Conservation (phyloP, 2,329 filamentous ascomycete genomes). For the Fusarium lyarnte region DNA sequence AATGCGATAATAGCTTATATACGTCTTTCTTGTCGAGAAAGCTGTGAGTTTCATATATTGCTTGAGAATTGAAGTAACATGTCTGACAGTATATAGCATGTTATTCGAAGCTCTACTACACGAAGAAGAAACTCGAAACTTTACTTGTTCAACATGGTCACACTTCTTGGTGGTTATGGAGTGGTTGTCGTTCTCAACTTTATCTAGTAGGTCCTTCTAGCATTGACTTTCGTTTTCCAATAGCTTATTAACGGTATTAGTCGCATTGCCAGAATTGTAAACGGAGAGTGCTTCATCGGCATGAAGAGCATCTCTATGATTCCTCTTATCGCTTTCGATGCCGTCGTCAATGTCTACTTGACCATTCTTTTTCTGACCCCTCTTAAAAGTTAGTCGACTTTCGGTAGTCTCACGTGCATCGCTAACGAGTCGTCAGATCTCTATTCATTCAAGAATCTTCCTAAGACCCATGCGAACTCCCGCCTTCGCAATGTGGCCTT, state of each 20-base stretch:
- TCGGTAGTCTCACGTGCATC: too few relatives aligned
- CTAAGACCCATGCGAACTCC: slow-evolving; percentile 52
- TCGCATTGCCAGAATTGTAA: slow-evolving; percentile 65
- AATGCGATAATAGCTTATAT: slow-evolving; percentile 58
- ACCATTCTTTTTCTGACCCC: slow-evolving; percentile 72
- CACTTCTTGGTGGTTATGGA: slow-evolving; percentile 59
- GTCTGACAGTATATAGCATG: slow-evolving; percentile 53
- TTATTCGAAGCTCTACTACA: slow-evolving; percentile 64
- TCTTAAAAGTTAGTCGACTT: slow-evolving; percentile 57
- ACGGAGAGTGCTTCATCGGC: slow-evolving; percentile 69
- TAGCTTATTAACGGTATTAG: slow-evolving; percentile 45
- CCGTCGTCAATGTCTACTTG: slow-evolving; percentile 70
- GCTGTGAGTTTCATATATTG: slow-evolving; percentile 54
- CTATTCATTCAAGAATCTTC: slow-evolving; percentile 62
- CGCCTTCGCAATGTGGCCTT: slow-evolving; percentile 62
- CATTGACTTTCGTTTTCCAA: not conserved
- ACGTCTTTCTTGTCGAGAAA: slow-evolving; percentile 72
- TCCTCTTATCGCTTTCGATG: slow-evolving; percentile 69
- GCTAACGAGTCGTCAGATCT: slow-evolving; percentile 52
- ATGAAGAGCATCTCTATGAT: slow-evolving; percentile 68
- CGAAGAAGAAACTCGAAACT: slow-evolving; percentile 64
- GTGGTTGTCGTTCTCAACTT: slow-evolving; percentile 67
- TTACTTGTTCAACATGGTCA: slow-evolving; percentile 69
- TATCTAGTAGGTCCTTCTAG: slow-evolving; percentile 59
- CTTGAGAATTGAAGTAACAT: too few relatives aligned